A percentile compares a stretch with the other conserved stretches of the same genome.
Evolutionary conservation across 2,329 filamentous ascomycete species (phyloP).

Genomic region (Gremmenia infestans): DNA sequence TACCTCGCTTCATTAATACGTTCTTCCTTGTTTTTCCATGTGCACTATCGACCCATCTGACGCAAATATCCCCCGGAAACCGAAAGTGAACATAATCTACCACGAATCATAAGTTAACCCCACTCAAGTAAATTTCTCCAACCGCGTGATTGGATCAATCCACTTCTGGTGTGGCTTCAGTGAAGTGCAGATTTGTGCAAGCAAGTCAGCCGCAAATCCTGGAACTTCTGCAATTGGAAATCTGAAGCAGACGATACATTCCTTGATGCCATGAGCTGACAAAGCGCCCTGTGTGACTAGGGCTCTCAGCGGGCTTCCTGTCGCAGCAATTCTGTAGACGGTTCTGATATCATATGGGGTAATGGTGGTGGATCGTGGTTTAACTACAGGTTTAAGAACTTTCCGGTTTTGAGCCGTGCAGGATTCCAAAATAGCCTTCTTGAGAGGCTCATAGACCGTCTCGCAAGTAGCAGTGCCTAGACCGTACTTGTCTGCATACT

Average conservation of each 20-base stretch:
- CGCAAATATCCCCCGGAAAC: background rate
- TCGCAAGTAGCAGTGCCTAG: background rate
- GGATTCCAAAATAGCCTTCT: background rate
- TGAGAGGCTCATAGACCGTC: constrained; percentile 2
- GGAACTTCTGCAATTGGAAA: constrained; percentile 2
- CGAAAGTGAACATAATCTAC: background rate
- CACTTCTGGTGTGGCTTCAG: background rate
- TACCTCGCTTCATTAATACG: background rate
- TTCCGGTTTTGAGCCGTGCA: background rate
- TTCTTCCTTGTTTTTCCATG: background rate
- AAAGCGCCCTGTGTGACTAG: constrained; percentile 3
- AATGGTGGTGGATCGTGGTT: background rate
- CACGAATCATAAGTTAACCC: background rate
- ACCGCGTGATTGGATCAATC: constrained; percentile 1
- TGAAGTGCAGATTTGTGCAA: constrained; percentile 1
- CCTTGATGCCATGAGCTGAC: background rate
- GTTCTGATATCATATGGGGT: constrained; percentile 1
- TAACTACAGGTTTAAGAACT: background rate
- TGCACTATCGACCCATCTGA: background rate
- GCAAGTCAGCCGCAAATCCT: constrained; percentile 11
- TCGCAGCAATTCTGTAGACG: constrained; percentile 4
- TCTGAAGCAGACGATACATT: background rate
- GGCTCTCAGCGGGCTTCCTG: constrained; percentile 2
- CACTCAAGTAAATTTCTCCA: background rate
- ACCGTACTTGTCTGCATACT: constrained; percentile 7